Evolutionary conservation across 2,329 filamentous ascomycete genomes (phyloP).

Genomic region (Arthrinium puccinioides): DNA sequence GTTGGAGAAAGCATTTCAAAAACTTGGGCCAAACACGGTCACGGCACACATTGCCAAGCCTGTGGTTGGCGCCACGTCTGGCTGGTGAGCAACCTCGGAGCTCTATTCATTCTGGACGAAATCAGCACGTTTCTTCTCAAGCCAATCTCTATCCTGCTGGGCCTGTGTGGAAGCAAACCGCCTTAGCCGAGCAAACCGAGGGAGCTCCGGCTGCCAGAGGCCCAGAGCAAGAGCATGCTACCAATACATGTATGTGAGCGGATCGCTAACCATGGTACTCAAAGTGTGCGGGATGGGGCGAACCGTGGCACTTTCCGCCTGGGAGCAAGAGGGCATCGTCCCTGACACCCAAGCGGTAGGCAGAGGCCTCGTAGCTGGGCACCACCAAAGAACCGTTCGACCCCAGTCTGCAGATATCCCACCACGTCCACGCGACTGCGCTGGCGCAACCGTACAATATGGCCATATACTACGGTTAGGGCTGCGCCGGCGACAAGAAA

Average conservation of each 20-base stretch:
- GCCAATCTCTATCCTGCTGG: too few species aligned
- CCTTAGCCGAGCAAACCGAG: too few species aligned
- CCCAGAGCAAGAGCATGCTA: too few species aligned
- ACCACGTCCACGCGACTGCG: background rate
- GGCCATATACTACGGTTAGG: background rate
- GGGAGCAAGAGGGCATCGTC: conserved; percentile 48
- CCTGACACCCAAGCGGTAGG: conserved; percentile 62
- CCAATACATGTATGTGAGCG: too few species aligned
- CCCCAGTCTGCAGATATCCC: background rate
- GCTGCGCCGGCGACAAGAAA: background rate
- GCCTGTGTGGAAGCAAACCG: too few species aligned
- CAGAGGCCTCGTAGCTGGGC: conserved; percentile 60
- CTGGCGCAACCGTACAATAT: background rate
- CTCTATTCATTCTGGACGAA: conserved; percentile 1
- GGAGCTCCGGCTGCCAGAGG: too few species aligned
- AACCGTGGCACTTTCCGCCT: conserved; percentile 52
- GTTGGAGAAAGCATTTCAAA: conserved; percentile 59
- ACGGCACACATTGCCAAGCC: conserved; percentile 69
- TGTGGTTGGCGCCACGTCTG: conserved; percentile 63
- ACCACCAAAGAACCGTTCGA: conserved; percentile 34
- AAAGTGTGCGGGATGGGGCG: conserved; percentile 62
- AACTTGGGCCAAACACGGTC: conserved; percentile 56
- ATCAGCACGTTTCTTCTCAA: too few species aligned
- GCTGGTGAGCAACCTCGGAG: conserved; percentile 53
- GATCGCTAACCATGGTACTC: too few species aligned